Conservation (phyloP, 176 grass and related monocot genomes). For the Juncus effusus region DNA sequence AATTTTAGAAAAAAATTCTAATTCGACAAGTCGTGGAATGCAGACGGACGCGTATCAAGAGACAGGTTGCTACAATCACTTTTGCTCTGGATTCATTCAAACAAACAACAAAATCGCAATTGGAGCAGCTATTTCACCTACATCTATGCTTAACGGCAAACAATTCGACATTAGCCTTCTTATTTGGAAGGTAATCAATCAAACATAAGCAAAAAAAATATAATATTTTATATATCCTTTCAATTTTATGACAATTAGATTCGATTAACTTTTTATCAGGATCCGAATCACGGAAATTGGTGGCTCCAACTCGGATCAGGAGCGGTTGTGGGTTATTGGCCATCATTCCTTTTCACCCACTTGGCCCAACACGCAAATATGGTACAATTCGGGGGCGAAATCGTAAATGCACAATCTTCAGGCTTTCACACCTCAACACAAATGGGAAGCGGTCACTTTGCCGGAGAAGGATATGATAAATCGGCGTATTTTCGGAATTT, state of each 20-base stretch:
- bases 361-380: conserved; percentile 70
- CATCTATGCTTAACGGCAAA: conserved; percentile 34
- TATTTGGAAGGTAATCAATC: conserved; percentile 66
- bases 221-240: no score
- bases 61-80: conserved; percentile 91
- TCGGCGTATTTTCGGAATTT: conserved; percentile 78
- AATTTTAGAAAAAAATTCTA: not conserved
- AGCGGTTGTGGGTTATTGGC: conserved; percentile 73
- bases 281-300: conserved; percentile 83
- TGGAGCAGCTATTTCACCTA: conserved; percentile 69
- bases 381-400: conserved; percentile 90
- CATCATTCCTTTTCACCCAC: conserved; percentile 73
- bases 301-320: conserved; percentile 67
- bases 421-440: conserved; percentile 72
- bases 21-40: conserved; percentile 11
- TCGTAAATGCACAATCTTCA: conserved; percentile 46
- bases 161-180: conserved; percentile 76
- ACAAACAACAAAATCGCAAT: conserved; percentile 57
- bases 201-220: not conserved
- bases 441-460: conserved; percentile 84
- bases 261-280: conserved; percentile 32
- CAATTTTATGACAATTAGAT: not conserved
- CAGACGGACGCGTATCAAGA: conserved; percentile 85
- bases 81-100: conserved; percentile 83
- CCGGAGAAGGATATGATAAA: conserved; percentile 56